Conservation (phyloP, 2,329 filamentous ascomycete species). For the Clonostachys rosea region DNA sequence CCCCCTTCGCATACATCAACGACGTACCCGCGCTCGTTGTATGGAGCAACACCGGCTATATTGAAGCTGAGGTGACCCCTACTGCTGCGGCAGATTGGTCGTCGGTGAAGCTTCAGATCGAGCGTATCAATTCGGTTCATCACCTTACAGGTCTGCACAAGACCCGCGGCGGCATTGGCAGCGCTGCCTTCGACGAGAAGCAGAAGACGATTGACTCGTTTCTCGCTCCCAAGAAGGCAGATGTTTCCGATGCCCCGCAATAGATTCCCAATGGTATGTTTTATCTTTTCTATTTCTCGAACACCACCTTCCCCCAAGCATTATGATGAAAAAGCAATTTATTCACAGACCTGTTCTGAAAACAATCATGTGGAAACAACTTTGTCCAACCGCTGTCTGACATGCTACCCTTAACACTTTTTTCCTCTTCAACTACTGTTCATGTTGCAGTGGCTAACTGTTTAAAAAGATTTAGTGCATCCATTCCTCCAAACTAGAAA, state of each 20-base stretch:
- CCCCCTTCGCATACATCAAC: neutral
- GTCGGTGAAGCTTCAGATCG: constrained; percentile 35
- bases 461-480: too few species aligned
- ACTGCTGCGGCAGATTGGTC: neutral
- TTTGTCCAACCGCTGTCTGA: constrained; percentile 87
- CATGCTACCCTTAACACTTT: constrained; percentile 7
- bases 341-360: constrained; percentile 87
- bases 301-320: constrained; percentile 10
- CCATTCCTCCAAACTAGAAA: too few species aligned
- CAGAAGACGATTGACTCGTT: constrained; percentile 76
- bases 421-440: neutral
- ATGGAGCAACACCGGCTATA: constrained; percentile 51
- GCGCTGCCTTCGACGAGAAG: constrained; percentile 66
- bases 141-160: constrained; percentile 74
- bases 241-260: constrained; percentile 13
- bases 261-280: constrained; percentile 29
- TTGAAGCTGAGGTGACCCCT: constrained; percentile 22
- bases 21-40: constrained; percentile 13
- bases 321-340: constrained; percentile 65
- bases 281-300: constrained; percentile 6
- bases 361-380: constrained; percentile 58
- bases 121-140: constrained; percentile 61
- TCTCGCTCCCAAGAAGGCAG: constrained; percentile 41
- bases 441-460: neutral
- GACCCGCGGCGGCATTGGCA: constrained; percentile 79